A percentile compares a stretch with the other conserved stretches of the same genome.
Evolutionary conservation across 2,329 filamentous ascomycete genomes (phyloP).

Genomic region (Diaporthe vaccinii): DNA sequence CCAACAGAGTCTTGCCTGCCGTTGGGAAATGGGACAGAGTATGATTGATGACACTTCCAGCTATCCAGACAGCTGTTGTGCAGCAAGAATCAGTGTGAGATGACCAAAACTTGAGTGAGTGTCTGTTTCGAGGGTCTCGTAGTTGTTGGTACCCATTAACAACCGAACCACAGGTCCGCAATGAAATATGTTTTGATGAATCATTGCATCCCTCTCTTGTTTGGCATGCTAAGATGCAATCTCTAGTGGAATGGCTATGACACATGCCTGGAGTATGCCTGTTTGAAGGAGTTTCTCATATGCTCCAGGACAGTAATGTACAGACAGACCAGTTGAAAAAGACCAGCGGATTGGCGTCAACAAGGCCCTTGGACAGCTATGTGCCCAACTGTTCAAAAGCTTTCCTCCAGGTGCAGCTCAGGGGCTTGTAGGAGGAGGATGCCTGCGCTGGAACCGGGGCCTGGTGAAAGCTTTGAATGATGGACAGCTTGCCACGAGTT

Average conservation of each 20-base stretch:
- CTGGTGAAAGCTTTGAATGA: background rate
- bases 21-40: background rate
- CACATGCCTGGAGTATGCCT: background rate
- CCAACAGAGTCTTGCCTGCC: background rate
- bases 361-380: background rate
- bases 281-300: no score
- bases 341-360: fast-evolving
- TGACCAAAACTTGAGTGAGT: background rate
- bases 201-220: no score
- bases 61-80: background rate
- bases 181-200: background rate
- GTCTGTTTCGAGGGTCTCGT: no score
- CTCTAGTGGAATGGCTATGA: background rate
- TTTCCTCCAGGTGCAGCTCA: background rate
- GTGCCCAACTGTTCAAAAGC: background rate
- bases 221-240: no score
- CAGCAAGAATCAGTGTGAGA: background rate
- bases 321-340: no score
- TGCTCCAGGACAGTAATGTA: no score
- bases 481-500: background rate
- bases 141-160: no score
- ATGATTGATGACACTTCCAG: no score
- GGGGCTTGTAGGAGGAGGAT: background rate
- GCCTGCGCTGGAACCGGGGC: background rate
- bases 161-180: no score